Base-by-base conservation (phyloP, 306 rosid genomes). In the Casuarina cunninghamiana region DNA sequence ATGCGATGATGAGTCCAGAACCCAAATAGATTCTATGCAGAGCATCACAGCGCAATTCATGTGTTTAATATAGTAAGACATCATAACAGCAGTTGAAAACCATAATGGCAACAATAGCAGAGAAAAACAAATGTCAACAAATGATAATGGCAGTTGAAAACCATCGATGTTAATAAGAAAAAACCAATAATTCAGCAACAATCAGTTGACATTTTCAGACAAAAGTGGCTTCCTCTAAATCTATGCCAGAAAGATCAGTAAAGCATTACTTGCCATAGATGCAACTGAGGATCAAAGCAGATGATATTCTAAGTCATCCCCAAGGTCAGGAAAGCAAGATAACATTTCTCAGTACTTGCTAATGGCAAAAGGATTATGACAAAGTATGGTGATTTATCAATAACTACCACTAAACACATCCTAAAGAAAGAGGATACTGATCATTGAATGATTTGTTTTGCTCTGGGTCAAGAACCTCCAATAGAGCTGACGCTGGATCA, bases 381-480 rank as follows among this genome's bases (percentile, higher is more conserved):
- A 67, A 44, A 67, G 17, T 32, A 26, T 1, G 17, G 45, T 35
- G 5, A 17, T 12, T 2, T 39, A 65, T 5, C 43, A 43, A 41
- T 41, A 41, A 66, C 35, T 41, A 3, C 15, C 42, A 71, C n/a
- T 12, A 16, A 71, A 71, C 16, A 50, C 53, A 72, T 78, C 67
- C 37, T 12, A 54, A 80, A 69, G 53, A 53, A 81, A 62, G 65
- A 94, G 98, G 98, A 94, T 94, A 94, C 98, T 94, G 98, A 81
- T 94, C 97, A 81, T 87, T 92, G 91, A 94, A 94, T 77, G 95
- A 83, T 79, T 85, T 85, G 83, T 94, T 94, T 85, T 94, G 98
- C 74, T 94, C 98, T 53, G 97, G 97, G 82, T 94, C 98, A 84
- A 94, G 98, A 86, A 94, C 98, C 85, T 94, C 98, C 69, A 94